phyloP scores from a whole-genome alignment of 2,329 filamentous ascomycete species.

The Fusarium oxysporum region DNA sequence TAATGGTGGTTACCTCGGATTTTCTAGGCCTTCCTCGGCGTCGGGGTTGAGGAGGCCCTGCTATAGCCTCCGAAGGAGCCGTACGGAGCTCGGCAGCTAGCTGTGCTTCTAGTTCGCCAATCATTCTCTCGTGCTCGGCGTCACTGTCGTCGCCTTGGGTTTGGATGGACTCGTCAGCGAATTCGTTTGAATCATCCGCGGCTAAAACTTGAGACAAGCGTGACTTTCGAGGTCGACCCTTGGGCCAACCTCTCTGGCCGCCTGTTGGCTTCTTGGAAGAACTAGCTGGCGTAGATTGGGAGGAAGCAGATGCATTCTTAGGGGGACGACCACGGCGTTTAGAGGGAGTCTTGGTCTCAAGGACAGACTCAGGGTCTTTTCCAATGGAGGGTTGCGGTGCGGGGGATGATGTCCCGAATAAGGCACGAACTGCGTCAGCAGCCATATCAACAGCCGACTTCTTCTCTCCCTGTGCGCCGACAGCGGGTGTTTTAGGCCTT shows the following conservation, averaged over 20 bases:
- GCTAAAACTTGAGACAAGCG: slow-evolving; percentile 25
- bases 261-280: slow-evolving; percentile 37
- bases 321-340: slow-evolving; percentile 50
- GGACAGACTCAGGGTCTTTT: not conserved
- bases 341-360: slow-evolving; percentile 10
- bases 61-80: not conserved
- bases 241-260: slow-evolving; percentile 41
- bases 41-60: slow-evolving; percentile 12
- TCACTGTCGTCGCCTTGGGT: slow-evolving; percentile 13
- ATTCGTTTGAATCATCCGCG: slow-evolving; percentile 1
- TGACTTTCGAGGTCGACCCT: slow-evolving; percentile 48
- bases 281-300: slow-evolving; percentile 1
- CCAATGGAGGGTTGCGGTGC: not conserved
- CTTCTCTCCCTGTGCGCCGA: not conserved
- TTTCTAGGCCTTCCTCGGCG: slow-evolving; percentile 46
- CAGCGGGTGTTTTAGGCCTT: slow-evolving; percentile 10
- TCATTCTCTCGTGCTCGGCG: slow-evolving; percentile 29
- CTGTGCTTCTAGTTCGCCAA: slow-evolving; percentile 34
- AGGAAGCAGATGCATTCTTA: slow-evolving; percentile 38
- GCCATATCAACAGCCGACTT: slow-evolving; percentile 55
- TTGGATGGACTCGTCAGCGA: not conserved
- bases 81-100: slow-evolving; percentile 28
- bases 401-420: slow-evolving; percentile 40
- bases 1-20: slow-evolving; percentile 44
- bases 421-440: slow-evolving; percentile 49